Evolutionary conservation across 1,284 basidiomycete genomes (phyloP), one percentile per base, ranked within the genome.

Genomic region (Sphaerobolus stellatus): DNA sequence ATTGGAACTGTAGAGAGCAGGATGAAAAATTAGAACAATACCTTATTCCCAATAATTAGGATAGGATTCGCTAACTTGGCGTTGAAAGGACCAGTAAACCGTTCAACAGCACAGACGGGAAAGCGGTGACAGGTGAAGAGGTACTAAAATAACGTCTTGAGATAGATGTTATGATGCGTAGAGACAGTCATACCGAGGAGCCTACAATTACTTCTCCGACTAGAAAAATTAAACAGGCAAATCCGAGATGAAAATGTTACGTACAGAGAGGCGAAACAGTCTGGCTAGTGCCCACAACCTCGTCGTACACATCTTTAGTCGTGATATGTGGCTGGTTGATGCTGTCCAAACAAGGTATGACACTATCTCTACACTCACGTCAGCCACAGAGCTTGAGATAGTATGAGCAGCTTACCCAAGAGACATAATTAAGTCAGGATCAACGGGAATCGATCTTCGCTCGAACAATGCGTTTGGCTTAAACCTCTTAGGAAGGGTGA

Each of bases 61-160:
- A 70, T 64, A 14, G 63, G 62, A 54, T 65, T 66, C 20, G 58
- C 56, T 31, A 67, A 50, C 25, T 64, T 67, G 28, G 57, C 57
- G 53, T 68, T 68, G 61, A 66, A 68, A 16, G 66, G 66, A 0
- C 68, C 67, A 13, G 55, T 40, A 55, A 64, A 74, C 75, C 79
- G 81, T 18, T 28, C 48, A 16, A 22, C 16, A 7, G 45, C 48
- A 20, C 48, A 18, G 29, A 36, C 33, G 22, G 48, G 48, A 27
- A 50, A 50, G 29, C 48, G 28, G 33, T 50, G 48, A 20, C 48
- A 50, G 33, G 36, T 34, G 9, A 14, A 9, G 4, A 18, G 48
- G 36, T 20, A 9, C 48, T 50, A 38, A 4, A 13, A 11, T 9
- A 20, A 18, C 11, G 18, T 5, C 22, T 18, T 11, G 31, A 34